These are phyloP conservation scores for Trichoderma erinaceum DNA, from an alignment of 495 filamentous ascomycete genomes.

Conservation along the genomic window DNA sequence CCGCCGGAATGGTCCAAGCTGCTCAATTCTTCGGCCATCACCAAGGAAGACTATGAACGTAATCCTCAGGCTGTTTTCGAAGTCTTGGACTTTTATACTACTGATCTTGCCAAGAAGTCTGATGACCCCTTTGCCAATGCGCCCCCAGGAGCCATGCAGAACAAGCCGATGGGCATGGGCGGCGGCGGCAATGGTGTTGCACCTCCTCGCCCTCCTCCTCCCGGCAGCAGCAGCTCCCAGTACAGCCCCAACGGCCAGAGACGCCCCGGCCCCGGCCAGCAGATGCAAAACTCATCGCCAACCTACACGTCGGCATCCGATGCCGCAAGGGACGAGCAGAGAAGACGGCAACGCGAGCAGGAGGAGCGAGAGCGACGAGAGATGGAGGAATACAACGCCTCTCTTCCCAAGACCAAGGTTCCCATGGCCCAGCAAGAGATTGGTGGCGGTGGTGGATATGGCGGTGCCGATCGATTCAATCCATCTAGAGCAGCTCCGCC, in stretches of 20 bases:
- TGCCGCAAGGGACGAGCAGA: conserved; percentile 49
- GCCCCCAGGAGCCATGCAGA: conserved; percentile 48
- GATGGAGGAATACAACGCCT: conserved; percentile 79
- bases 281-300: conserved; percentile 40
- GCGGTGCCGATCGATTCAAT: conserved; percentile 65
- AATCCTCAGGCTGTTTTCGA: conserved; percentile 98
- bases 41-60: conserved; percentile 94
- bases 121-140: conserved; percentile 73
- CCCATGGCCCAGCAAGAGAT: conserved; percentile 85
- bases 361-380: conserved; percentile 67
- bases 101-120: conserved; percentile 81
- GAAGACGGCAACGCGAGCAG: conserved; percentile 46
- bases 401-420: conserved; percentile 65
- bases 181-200: conserved; percentile 60
- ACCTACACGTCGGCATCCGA: conserved; percentile 46
- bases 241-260: conserved; percentile 26
- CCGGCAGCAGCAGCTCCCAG: conserved; percentile 30
- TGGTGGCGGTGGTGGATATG: conserved; percentile 51
- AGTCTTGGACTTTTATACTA: conserved; percentile 87
- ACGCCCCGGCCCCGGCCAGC: conserved; percentile 30
- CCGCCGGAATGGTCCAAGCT: conserved; percentile 96
- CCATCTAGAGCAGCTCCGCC: conserved; percentile 64
- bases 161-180: conserved; percentile 62
- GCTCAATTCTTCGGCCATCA: conserved; percentile 89
- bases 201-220: conserved; percentile 69